phyloP scores from a whole-genome alignment of 345 rosid genomes.

The Eucalyptus rudis region DNA sequence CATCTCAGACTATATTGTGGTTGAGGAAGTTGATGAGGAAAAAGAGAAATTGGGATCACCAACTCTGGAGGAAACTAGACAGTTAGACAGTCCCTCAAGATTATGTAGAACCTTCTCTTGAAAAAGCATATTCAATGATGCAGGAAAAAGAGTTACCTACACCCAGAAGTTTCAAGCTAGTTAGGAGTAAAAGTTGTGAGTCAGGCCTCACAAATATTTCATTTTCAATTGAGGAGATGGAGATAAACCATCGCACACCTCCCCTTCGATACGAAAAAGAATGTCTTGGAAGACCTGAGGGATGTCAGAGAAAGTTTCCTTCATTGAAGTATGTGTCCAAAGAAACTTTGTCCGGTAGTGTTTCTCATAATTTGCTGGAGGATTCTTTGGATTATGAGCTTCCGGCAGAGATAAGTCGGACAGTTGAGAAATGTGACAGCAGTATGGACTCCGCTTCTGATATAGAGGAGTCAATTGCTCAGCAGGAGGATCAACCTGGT shows the following conservation, averaged over 20 bases:
- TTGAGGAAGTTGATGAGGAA: slow-evolving; percentile 8
- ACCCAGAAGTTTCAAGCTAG: slow-evolving; percentile 25
- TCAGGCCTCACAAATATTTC: slow-evolving; percentile 21
- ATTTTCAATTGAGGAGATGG: slow-evolving; percentile 14
- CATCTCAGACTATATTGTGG: slow-evolving; percentile 3
- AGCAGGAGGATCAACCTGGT: slow-evolving; percentile 17
- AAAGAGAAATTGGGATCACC: slow-evolving; percentile 10
- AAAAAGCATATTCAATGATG: slow-evolving; percentile 15
- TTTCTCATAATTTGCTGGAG: slow-evolving; percentile 13
- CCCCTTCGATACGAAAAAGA: slow-evolving; percentile 18
- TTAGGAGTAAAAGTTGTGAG: slow-evolving; percentile 62
- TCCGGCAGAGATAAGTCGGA: background rate
- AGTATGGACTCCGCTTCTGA: background rate
- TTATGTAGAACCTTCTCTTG: slow-evolving; percentile 21
- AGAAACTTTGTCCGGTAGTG: slow-evolving; percentile 15
- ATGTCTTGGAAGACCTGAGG: slow-evolving; percentile 21
- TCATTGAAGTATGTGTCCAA: slow-evolving; percentile 5
- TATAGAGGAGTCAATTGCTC: slow-evolving; percentile 4
- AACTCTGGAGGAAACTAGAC: slow-evolving; percentile 9
- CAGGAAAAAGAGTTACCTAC: slow-evolving; percentile 19
- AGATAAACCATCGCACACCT: slow-evolving; percentile 16
- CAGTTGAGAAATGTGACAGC: background rate
- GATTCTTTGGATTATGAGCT: slow-evolving; percentile 11
- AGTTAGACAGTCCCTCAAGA: background rate
- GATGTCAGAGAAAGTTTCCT: slow-evolving; percentile 7